Base-by-base conservation (phyloP, 1,139 yeast genomes). In the Sugiyamaella paludigena region DNA sequence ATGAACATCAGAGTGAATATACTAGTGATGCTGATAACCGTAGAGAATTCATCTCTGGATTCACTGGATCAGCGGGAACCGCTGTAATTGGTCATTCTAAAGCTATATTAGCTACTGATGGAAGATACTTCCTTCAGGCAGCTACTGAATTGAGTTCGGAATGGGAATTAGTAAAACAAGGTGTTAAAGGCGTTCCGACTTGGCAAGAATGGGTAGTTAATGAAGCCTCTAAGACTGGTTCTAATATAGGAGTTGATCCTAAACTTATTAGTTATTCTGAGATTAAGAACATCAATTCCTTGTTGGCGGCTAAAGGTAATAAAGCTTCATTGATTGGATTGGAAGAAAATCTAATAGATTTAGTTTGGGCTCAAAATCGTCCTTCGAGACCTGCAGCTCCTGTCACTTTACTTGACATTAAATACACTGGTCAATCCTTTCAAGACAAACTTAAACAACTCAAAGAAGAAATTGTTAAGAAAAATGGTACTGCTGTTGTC, bases 11-110 rank as follows among this genome's bases (percentile, higher is more conserved):
- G 70, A 82, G 89, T 24, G 98, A 92, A 69, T 92, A 91, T 61
- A 94, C 89, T 16, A 77, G 92, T 0, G 70, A 78, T 2, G 77
- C 79, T 35, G 98, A 92, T 67, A 91, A 87, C 69, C 83, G 92
- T 62, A 77, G 98, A 59, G 80, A 83, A 47, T 91, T 86, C 59
- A 86, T 92, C 43, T 81, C 92, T 26, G 83, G 69, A 0, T 92
- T 92, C 70, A 85, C 87, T 50, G 99, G 99, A 4, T 84, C 95
- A 50, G 97, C 98, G 1, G 99, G 98, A 48, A 77, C 89, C 36
- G 98, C 98, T 2, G 77, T 94, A 36, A 75, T 92, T 37, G 84
- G 97, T n/a, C 47, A 51, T 28, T 84, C 85, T 8, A 75, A 80
- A 56, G 92, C 96, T 30, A 85, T 85, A 4, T 75, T 94, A 58